Percentiles rank a stretch among this genome's conserved stretches.
Evolutionary conservation across 176 grass and related monocot genomes (phyloP).

Genomic region (Eleusine indica): DNA sequence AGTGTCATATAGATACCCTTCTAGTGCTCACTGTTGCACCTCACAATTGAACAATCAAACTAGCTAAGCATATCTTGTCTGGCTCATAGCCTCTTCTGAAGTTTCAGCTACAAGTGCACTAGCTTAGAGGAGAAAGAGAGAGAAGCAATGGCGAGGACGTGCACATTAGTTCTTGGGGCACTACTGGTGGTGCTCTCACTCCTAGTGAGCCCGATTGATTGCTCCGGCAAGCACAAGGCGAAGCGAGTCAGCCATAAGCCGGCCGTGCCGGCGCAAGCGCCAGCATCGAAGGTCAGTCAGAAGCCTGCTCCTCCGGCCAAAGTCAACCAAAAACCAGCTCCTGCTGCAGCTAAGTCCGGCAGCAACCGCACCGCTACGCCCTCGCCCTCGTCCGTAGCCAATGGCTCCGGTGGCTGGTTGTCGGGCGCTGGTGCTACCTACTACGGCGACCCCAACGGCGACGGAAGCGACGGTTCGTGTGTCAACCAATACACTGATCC

Average conservation of each 20-base stretch:
- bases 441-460: conserved; percentile 72
- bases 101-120: not conserved
- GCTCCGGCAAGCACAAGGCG: conserved; percentile 44
- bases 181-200: conserved; percentile 39
- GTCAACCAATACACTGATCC: not conserved
- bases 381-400: not conserved
- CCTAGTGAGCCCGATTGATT: conserved; percentile 52
- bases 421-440: conserved; percentile 68
- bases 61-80: conserved; percentile 21
- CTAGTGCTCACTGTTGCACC: conserved; percentile 7
- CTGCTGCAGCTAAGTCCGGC: not conserved
- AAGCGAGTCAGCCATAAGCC: not conserved
- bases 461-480: conserved; percentile 74
- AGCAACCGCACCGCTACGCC: conserved; percentile 16
- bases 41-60: conserved; percentile 33
- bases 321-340: not conserved
- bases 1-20: conserved; percentile 40
- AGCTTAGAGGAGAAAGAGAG: not conserved
- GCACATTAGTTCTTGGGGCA: conserved; percentile 8
- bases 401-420: conserved; percentile 48
- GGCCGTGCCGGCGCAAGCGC: not conserved
- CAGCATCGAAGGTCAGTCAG: not conserved
- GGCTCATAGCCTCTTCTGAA: not conserved
- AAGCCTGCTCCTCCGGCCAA: not conserved
- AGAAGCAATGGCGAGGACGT: conserved; percentile 45